Base-by-base conservation (phyloP, 768 basidiomycete genomes). In the Mycena capillaripes region DNA sequence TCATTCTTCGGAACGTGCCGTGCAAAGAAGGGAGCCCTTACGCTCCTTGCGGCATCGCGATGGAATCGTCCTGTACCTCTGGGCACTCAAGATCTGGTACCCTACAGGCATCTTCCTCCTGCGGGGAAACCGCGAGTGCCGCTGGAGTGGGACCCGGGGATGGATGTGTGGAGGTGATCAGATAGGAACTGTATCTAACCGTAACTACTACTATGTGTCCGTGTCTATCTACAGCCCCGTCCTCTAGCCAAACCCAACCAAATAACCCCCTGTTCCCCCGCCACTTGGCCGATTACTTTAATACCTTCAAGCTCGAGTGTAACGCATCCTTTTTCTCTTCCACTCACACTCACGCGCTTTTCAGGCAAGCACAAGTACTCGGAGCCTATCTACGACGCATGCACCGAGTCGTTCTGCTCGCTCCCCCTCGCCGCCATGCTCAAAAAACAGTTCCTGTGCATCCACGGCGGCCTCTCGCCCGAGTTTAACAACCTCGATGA, bases 371-470 rank as follows among this genome's bases (percentile, higher is more conserved):
- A 99, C 86, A 99, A 99, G 84, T 99, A 99, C 83, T 96, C 96
- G 9, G 97, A 98, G 76, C 91, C 91, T 27, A 89, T 99, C 72
- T 99, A 99, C 81, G 96, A 99, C 71, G 96, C 96, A 25, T 97
- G 95, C 88, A 98, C 97, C 95, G 94, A 97, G 27, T 95, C 95
- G 0, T 99, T 99, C 86, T 98, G 97, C 79, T 89, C 94, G 1
- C 89, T 99, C 1, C 98, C 97, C 4, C 89, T 99, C 14, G 97
- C 97, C 1, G 98, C 97, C 34, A 82, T 99, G 78, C 98, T 99
- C 96, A 99, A 99, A 87, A 98, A 98, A 80, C 98, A 99, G 82
- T 99, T 99, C 36, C 86, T 99, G 56, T 99, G 97, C 83, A 97
- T 99, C 73, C 97, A 99, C 74, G 98, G 98, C 44, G 98, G 97